phyloP scores from a whole-genome alignment of 805 yeast genomes.

The Nakazawaea ishiwadae region DNA sequence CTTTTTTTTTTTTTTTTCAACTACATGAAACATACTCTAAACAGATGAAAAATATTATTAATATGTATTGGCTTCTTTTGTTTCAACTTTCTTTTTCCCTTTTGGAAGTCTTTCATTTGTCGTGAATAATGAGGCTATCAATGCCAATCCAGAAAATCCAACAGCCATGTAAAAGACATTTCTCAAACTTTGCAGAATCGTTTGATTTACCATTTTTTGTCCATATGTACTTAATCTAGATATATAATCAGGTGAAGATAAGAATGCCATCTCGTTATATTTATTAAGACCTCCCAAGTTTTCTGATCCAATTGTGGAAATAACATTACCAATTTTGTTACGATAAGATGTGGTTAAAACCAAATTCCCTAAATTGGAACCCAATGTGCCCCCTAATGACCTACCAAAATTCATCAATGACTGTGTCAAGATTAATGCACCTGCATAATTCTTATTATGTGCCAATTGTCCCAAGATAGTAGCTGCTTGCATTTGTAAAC shows the following conservation, averaged over 20 bases:
- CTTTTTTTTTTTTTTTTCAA: too few relatives aligned
- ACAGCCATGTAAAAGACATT: conserved; percentile 36
- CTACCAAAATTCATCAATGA: conserved; percentile 39
- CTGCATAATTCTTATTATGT: conserved; percentile 44
- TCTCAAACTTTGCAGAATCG: conserved; percentile 32
- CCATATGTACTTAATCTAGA: conserved; percentile 10
- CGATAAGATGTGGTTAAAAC: conserved; percentile 29
- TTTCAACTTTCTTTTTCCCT: conserved; percentile 16
- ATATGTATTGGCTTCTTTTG: conserved; percentile 13
- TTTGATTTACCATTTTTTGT: conserved; percentile 14
- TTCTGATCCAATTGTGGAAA: neutral
- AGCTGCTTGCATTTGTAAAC: conserved; percentile 41
- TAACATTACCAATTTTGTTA: conserved; percentile 14
- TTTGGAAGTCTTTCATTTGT: conserved; percentile 40
- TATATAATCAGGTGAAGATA: conserved; percentile 10
- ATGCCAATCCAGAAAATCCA: conserved; percentile 29
- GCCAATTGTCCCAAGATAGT: conserved; percentile 40
- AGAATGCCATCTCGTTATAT: neutral
- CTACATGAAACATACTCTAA: too few relatives aligned
- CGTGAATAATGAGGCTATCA: conserved; percentile 30
- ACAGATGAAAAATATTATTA: too few relatives aligned
- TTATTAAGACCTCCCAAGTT: neutral
- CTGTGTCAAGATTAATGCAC: conserved; percentile 44
- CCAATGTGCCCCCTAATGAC: conserved; percentile 40
- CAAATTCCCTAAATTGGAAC: conserved; percentile 37